phyloP scores from a whole-genome alignment of 1,139 yeast genomes.

The Suhomyces guaymorum region DNA sequence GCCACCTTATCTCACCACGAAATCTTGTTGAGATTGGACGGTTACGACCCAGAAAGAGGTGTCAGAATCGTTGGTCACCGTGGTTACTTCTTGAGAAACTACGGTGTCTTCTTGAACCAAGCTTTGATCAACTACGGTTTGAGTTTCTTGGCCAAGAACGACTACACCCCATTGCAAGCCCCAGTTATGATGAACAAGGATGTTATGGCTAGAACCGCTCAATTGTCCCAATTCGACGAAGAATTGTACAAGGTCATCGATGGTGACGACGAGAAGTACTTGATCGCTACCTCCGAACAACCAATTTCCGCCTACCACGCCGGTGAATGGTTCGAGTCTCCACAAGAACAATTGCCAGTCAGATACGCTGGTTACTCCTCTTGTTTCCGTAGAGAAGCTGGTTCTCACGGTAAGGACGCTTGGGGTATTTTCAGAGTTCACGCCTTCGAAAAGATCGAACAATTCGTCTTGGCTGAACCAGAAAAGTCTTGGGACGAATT shows the following conservation, averaged over 20 bases:
- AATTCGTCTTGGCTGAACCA: conserved; percentile 93
- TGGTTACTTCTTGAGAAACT: conserved; percentile 93
- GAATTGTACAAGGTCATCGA: conserved; percentile 95
- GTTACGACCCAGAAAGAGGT: conserved; percentile 99
- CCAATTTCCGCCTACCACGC: conserved; percentile 98
- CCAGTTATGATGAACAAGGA: conserved; percentile 99
- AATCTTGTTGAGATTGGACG: conserved; percentile 88
- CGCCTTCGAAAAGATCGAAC: conserved; percentile 97
- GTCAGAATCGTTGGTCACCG: conserved; percentile 97
- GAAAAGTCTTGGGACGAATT: conserved; percentile 98
- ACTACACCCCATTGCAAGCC: conserved; percentile 90
- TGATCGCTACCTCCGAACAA: conserved; percentile 98
- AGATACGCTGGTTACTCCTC: conserved; percentile 97
- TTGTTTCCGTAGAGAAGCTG: conserved; percentile 99
- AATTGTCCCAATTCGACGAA: conserved; percentile 95
- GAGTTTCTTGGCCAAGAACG: conserved; percentile 74
- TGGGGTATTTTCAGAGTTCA: conserved; percentile 99
- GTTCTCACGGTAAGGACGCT: conserved; percentile 98
- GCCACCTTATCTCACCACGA: conserved; percentile 94
- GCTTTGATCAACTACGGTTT: conserved; percentile 97
- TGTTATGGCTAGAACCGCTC: conserved; percentile 99
- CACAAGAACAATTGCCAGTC: conserved; percentile 93
- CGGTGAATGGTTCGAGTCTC: conserved; percentile 98
- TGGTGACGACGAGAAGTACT: conserved; percentile 95
- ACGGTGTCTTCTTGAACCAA: conserved; percentile 96